Evolutionary conservation across 2,329 filamentous ascomycete species (phyloP), one percentile per base, ranked within the genome.

Genomic region (Rutstroemia sp.): DNA sequence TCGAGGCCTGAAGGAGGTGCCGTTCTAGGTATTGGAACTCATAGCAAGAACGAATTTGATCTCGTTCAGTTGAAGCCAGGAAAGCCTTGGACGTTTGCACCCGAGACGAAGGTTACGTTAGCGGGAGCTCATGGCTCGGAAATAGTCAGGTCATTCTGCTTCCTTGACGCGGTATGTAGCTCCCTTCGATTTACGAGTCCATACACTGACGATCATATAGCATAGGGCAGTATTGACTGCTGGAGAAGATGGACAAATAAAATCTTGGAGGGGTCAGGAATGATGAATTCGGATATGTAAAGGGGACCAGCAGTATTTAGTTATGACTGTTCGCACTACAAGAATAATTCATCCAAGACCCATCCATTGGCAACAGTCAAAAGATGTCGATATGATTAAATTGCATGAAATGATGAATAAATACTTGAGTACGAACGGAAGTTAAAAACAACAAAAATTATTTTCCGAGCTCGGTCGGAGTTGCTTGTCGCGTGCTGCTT

Each of bases 21-120:
- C 5, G 78, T 84, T 14, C 72, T 89, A 41, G 86, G 83, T 2
- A 79, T 78, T 1, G 86, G 86, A n/a, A 76, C 78, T 39, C 84
- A 87, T 64, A 84, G 81, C 58, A 74, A 75, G 47, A 74, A 82
- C 60, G 73, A 74, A 58, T 85, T 87, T 61, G 77, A 83, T 66
- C 71, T 88, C 57, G 70, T 84, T 47, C 82, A 84, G 64, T 70
- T 87, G 56, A 75, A 78, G 23, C 80, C 77, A 58, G 72, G 69
- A n/a, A 68, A 66, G 58, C 69, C 47, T 42, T 87, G 84, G 84
- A 69, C 67, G 2, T 70, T 87, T 57, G 78, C 80, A 59, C 71
- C 71, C n/a, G 75, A 76, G 16, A 77, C 76, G 12, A 78, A 76
- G 56, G 82, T 87, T 25, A 76, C 76, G n/a, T 68, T 88, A 50